phyloP scores from a whole-genome alignment of 805 yeast genomes.

The Peterozyma toletana region DNA sequence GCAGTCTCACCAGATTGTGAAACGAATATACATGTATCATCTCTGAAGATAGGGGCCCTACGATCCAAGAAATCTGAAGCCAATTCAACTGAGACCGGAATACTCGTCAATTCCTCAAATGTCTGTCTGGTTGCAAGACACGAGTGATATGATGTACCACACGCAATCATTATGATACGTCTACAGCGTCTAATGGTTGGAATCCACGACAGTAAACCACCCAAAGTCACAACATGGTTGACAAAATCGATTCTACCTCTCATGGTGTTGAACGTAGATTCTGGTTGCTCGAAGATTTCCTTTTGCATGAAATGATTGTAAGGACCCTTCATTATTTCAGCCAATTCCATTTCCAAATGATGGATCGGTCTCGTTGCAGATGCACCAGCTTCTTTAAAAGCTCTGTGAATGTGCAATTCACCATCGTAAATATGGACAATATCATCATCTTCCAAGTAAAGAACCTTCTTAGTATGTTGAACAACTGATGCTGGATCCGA shows the following conservation, averaged over 20 bases:
- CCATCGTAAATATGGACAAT: slow-evolving; percentile 98
- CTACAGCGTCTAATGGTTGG: slow-evolving; percentile 90
- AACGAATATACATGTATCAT: slow-evolving; percentile 94
- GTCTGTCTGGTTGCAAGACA: slow-evolving; percentile 95
- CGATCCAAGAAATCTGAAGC: slow-evolving; percentile 95
- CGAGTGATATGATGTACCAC: slow-evolving; percentile 99
- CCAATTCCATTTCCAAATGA: slow-evolving; percentile 93
- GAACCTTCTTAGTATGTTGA: slow-evolving; percentile 94
- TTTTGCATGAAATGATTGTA: slow-evolving; percentile 97
- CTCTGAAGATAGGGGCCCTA: slow-evolving; percentile 94
- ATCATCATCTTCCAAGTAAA: slow-evolving; percentile 96
- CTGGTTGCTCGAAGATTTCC: slow-evolving; percentile 98
- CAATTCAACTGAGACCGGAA: slow-evolving; percentile 86
- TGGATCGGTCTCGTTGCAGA: slow-evolving; percentile 95
- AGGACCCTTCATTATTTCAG: slow-evolving; percentile 97
- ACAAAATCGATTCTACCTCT: slow-evolving; percentile 97
- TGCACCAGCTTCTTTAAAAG: slow-evolving; percentile 78
- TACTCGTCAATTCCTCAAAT: slow-evolving; percentile 93
- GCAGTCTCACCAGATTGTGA: slow-evolving; percentile 99
- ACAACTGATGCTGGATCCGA: slow-evolving; percentile 97
- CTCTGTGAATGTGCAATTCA: slow-evolving; percentile 96
- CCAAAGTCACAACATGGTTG: slow-evolving; percentile 67
- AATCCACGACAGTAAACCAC: slow-evolving; percentile 82
- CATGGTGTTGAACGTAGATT: slow-evolving; percentile 97
- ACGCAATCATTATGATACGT: slow-evolving; percentile 95